These are phyloP conservation scores for Rosa hybrid DNA, from an alignment of 331 rosid genomes.

Conservation along the genomic window DNA sequence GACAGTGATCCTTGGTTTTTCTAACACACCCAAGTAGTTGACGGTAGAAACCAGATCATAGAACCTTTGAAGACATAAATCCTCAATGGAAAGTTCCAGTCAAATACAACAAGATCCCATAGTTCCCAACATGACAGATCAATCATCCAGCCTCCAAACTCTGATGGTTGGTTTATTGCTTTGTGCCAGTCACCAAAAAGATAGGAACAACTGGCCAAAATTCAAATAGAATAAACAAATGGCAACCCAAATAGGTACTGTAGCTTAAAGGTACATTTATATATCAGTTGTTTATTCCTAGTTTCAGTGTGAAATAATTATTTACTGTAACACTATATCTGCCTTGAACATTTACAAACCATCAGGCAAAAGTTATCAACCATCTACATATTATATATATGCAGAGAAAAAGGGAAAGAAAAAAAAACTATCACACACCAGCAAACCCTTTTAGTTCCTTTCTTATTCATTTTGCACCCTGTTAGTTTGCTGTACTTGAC, in stretches of 20 bases:
- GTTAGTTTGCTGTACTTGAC: slow-evolving; percentile 39
- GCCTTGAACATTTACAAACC: slow-evolving; percentile 14
- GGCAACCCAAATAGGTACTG: not conserved
- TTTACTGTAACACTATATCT: slow-evolving; percentile 6
- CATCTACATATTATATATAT: slow-evolving; percentile 11
- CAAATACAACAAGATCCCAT: not conserved
- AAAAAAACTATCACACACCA: slow-evolving; percentile 20
- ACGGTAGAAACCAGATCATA: not conserved
- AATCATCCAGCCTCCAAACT: not conserved
- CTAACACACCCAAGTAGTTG: not conserved
- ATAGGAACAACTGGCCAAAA: slow-evolving; percentile 11
- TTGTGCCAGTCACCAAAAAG: not conserved
- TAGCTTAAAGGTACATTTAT: not conserved
- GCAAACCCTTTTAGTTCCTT: slow-evolving; percentile 27
- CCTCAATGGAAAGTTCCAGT: not conserved
- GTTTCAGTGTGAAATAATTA: slow-evolving; percentile 11
- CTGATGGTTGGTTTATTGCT: slow-evolving; percentile 5
- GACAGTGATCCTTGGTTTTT: not conserved
- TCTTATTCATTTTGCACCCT: slow-evolving; percentile 14
- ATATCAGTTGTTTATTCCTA: slow-evolving; percentile 7
- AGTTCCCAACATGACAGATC: not conserved
- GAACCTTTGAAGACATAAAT: not conserved
- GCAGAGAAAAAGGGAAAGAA: not conserved
- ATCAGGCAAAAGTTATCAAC: slow-evolving; percentile 12
- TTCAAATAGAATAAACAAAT: not conserved